Percentiles rank a stretch among this genome's conserved stretches.
Evolutionary conservation across 371 early-diverging fungal genomes (phyloP).

Genomic region (Sanchytrium tribonematis): DNA sequence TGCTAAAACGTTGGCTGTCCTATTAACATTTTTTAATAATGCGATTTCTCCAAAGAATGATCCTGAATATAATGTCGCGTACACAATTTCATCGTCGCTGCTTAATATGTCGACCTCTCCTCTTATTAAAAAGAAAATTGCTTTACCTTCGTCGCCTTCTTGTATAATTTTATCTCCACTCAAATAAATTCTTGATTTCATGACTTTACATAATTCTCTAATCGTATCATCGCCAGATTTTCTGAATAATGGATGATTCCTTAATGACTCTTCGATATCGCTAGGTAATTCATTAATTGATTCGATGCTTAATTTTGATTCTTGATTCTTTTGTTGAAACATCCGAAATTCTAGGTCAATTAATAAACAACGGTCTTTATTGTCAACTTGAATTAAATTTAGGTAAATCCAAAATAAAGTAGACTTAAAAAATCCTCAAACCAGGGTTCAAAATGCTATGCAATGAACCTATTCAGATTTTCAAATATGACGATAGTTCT

Average conservation of each 20-base stretch:
- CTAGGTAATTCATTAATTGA: not conserved
- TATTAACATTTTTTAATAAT: slow-evolving; percentile 12
- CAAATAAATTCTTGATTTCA: not conserved
- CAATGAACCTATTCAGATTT: no score
- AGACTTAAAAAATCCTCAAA: no score
- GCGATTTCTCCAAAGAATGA: slow-evolving; percentile 14
- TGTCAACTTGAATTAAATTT: no score
- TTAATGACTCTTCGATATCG: not conserved
- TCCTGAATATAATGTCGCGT: slow-evolving; percentile 4
- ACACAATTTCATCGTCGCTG: not conserved
- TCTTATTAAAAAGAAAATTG: not conserved
- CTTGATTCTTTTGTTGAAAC: no score
- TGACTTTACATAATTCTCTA: not conserved
- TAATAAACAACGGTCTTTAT: no score
- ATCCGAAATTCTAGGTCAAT: no score
- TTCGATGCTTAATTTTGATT: no score
- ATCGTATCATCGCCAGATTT: not conserved
- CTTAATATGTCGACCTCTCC: not conserved
- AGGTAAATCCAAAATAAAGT: no score
- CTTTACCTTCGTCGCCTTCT: not conserved
- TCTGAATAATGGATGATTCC: not conserved
- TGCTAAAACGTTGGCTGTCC: slow-evolving; percentile 13
- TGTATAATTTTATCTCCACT: not conserved
- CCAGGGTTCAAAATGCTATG: no score
- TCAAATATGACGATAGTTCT: no score